Evolutionary conservation across 306 rosid genomes (phyloP), one percentile per base, ranked within the genome.

Genomic region (Canavalia gladiata): DNA sequence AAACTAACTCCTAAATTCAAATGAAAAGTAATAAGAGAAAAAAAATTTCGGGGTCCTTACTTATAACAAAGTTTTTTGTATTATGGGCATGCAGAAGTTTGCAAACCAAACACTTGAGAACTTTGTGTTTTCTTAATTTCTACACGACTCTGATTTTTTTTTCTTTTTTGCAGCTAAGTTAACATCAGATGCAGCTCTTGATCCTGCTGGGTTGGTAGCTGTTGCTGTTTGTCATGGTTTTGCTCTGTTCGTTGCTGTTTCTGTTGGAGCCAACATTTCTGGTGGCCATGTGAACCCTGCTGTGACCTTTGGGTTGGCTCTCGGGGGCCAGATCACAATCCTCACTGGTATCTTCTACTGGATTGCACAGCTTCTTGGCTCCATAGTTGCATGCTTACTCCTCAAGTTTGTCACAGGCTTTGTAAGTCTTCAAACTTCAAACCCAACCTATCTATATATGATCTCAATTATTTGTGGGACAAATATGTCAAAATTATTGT

Each of bases 261-360:
- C 98, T 0, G 76, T 92, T 50, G 89, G 92, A 10, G 97, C 97
- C 72, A 94, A 92, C 88, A 92, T 94, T 75, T 94, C 98, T 28
- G 96, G 97, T 43, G 98, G 98, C 2, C 98, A 94, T 80, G 97
- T 94, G 4, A 94, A 94, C 90, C 98, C 98, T 7, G 97, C 98
- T 1, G 98, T 94, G 74, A 94, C 98, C 57, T 89, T 94, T 70
- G 98, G 98, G 0, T 80, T 94, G 87, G 97, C 97, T 82, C 74
- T 94, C 34, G 97, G 96, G 6, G 98, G 97, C 71, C 98, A 94
- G 52, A 94, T 94, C 93, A 92, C 90, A 13, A 18, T 94, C 81
- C 88, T 94, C 85, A 92, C 97, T 52, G 89, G 93, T 45, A 72
- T 94, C 81, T 92, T 94, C 88, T 92, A 94, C 87, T 86, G 89